Conservation (phyloP, 192 early-diverging fungal genomes). For the Coemansia aciculifera region DNA sequence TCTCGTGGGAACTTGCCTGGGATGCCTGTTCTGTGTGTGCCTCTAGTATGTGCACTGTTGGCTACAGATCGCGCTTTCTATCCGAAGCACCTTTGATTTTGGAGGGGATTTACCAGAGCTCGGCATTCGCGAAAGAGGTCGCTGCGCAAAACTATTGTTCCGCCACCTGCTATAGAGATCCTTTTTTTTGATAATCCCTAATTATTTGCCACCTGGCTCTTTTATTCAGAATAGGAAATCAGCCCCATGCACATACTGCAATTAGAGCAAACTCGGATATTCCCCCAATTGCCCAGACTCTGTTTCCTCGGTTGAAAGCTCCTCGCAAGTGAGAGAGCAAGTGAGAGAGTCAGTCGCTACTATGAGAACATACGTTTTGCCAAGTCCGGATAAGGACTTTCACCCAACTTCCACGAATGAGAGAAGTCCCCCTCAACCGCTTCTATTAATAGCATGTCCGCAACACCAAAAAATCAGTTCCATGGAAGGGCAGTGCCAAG, state of each 20-base stretch:
- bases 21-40: not conserved
- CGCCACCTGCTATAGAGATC: not conserved
- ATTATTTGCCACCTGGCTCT: not conserved
- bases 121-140: not conserved
- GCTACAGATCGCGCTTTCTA: not conserved
- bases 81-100: not conserved
- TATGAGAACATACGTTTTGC: not conserved
- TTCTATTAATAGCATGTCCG: not conserved
- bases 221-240: no score
- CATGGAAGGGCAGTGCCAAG: not conserved
- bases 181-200: not conserved
- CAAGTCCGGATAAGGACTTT: not conserved
- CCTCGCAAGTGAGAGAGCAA: not conserved
- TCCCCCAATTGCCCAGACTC: not conserved
- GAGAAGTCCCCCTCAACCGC: not conserved
- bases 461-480: not conserved
- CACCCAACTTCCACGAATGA: not conserved
- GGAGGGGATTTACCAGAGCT: not conserved
- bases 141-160: not conserved
- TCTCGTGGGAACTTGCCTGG: not conserved
- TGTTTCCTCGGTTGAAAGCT: not conserved
- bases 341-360: not conserved
- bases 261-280: not conserved
- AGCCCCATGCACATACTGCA: no score
- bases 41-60: not conserved